Percentiles rank a stretch among this genome's conserved stretches.
Evolutionary conservation across 257 asterid species (phyloP).

Genomic region (Scutellaria minor): DNA sequence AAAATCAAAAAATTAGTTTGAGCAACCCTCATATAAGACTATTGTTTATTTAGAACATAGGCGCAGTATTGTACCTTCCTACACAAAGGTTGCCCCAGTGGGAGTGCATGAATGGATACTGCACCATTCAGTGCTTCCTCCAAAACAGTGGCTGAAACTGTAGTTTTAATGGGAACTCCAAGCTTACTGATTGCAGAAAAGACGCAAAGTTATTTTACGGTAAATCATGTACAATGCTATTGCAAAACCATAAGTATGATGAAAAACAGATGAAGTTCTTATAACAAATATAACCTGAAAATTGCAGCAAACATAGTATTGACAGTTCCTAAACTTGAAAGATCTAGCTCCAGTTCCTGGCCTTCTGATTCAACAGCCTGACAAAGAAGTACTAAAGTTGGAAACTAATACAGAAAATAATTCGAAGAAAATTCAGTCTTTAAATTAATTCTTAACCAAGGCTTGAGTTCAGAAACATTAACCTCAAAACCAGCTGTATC

Average conservation of each 20-base stretch:
- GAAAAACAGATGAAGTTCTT: conserved; percentile 24
- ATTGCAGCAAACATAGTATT: conserved; percentile 97
- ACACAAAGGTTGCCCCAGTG: conserved; percentile 75
- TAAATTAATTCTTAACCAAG: conserved; percentile 5
- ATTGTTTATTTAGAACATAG: conserved; percentile 19
- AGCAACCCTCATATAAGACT: conserved; percentile 29
- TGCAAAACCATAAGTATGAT: conserved; percentile 23
- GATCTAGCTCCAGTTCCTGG: conserved; percentile 96
- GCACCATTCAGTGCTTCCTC: conserved; percentile 93
- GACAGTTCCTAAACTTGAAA: conserved; percentile 95
- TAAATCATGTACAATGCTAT: conserved; percentile 10
- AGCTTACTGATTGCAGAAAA: conserved; percentile 72
- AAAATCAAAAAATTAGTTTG: conserved; percentile 30
- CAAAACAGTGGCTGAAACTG: conserved; percentile 92
- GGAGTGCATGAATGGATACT: conserved; percentile 69
- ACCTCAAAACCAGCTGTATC: conserved; percentile 95
- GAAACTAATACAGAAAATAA: conserved; percentile 11
- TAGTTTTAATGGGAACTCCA: conserved; percentile 94
- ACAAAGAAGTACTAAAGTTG: conserved; percentile 28
- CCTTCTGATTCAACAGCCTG: conserved; percentile 96
- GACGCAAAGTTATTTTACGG: conserved; percentile 27
- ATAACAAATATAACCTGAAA: conserved; percentile 62
- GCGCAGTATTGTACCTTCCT: conserved; percentile 63
- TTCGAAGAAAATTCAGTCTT: not conserved
- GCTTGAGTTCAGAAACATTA: conserved; percentile 25